Base-by-base conservation (phyloP, 768 basidiomycete genomes). In the Boletus insuetus region DNA sequence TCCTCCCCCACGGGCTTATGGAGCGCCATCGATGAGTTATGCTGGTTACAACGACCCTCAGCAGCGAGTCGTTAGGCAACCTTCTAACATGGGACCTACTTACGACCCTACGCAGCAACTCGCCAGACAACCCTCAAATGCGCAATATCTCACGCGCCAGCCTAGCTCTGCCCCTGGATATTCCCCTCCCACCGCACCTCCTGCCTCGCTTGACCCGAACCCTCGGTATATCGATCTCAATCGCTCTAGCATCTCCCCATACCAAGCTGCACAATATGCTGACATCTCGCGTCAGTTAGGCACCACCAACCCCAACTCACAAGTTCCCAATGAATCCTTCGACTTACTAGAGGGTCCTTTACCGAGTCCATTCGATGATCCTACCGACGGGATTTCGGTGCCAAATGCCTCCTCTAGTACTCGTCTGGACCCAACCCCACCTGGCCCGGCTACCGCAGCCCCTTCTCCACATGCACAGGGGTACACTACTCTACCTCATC, bases 231-330 rank as follows among this genome's bases (percentile, higher is more conserved):
- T 83, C 37, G 84, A 90, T 61, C 74, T 91, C 40, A 74, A 71
- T 64, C 78, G 89, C 42, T 83, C 84, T 17, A 88, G 87, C 61
- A 81, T 89, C 3, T 83, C 87, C 4, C 87, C 88, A 0, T 87
- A 79, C 77, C 89, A 91, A 64, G 88, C 85, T 39, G 79, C 77
- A 0, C 89, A 91, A 66, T 90, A 90, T 62, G 81, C 77, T 19
- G 87, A 86, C 62, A 89, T 89, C 52, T 81, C 85, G 6, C 75
- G 79, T 61, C 79, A 74, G 19, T 68, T 91, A 39, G 78, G 82
- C 6, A 37, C 61, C 55, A 32, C 55, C 40, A 49, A 72, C 26
- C 63, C 73, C 34, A 60, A 61, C 35, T 47, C 56, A 40, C 58
- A 55, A 1, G 58, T 59, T 43, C 53, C 57, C 42, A 69, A 58